phyloP scores from a whole-genome alignment of 1,139 yeast genomes.

The Kodamaea plutei region DNA sequence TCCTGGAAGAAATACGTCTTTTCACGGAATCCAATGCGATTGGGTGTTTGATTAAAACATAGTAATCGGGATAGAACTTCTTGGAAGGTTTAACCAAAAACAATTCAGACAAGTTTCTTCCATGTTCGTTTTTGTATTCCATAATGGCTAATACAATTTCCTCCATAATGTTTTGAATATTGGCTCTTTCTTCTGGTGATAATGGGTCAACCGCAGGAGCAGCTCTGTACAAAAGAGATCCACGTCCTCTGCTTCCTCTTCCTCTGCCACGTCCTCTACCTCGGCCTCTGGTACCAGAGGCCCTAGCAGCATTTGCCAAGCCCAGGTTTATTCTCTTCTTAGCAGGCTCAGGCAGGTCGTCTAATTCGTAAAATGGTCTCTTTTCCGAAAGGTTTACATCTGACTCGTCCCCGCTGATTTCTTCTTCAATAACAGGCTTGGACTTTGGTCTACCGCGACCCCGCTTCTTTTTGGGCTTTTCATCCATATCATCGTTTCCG shows the following conservation, averaged over 20 bases:
- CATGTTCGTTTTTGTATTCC: slow-evolving; percentile 41
- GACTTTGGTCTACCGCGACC: slow-evolving; percentile 25
- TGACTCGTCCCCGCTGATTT: slow-evolving; percentile 16
- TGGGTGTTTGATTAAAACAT: slow-evolving; percentile 73
- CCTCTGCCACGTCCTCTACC: slow-evolving; percentile 20
- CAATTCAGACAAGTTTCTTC: slow-evolving; percentile 50
- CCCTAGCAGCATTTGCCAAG: slow-evolving; percentile 1
- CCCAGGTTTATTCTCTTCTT: slow-evolving; percentile 1
- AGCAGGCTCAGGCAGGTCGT: slow-evolving; percentile 8
- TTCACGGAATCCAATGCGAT: slow-evolving; percentile 69
- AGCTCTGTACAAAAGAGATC: slow-evolving; percentile 28
- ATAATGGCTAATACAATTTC: slow-evolving; percentile 43
- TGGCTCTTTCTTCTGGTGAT: slow-evolving; percentile 37
- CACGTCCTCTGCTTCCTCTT: slow-evolving; percentile 18
- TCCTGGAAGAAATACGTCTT: slow-evolving; percentile 51
- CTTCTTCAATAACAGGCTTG: slow-evolving; percentile 16
- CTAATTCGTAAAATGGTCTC: slow-evolving; percentile 3
- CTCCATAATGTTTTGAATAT: slow-evolving; percentile 39
- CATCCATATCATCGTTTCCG: slow-evolving; percentile 14
- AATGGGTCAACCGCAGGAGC: slow-evolving; percentile 41
- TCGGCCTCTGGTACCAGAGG: slow-evolving; percentile 14
- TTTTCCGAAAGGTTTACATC: slow-evolving; percentile 7
- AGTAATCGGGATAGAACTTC: slow-evolving; percentile 81
- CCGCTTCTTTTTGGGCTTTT: slow-evolving; percentile 8
- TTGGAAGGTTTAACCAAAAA: slow-evolving; percentile 69